These are phyloP conservation scores for Kodamaea kakaduensis DNA, from an alignment of 805 yeast species.

Conservation along the genomic window DNA sequence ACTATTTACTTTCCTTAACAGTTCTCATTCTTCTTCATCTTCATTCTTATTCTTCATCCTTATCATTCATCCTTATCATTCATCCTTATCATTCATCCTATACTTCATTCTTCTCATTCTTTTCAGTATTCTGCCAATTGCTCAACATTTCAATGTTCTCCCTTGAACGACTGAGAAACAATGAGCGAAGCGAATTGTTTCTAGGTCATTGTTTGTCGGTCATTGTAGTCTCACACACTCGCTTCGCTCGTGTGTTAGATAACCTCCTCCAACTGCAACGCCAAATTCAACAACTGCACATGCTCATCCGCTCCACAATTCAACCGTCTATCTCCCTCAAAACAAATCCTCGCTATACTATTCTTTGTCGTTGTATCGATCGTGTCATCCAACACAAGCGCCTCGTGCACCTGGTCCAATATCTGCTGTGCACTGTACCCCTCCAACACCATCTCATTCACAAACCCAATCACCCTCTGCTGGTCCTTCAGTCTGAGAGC, in stretches of 20 bases:
- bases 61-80: no score
- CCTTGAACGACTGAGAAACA: no score
- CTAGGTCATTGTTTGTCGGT: no score
- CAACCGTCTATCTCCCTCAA: slow-evolving; percentile 70
- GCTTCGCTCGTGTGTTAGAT: slow-evolving; percentile 13
- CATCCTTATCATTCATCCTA: no score
- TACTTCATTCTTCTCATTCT: no score
- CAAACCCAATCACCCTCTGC: slow-evolving; percentile 34
- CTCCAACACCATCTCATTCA: slow-evolving; percentile 51
- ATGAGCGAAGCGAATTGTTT: no score
- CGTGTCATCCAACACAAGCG: slow-evolving; percentile 52
- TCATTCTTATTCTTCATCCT: no score
- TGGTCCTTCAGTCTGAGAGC: slow-evolving; percentile 24
- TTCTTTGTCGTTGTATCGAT: slow-evolving; percentile 56
- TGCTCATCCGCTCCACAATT: slow-evolving; percentile 89
- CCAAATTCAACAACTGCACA: slow-evolving; percentile 68
- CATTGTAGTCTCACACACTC: no score
- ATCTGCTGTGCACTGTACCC: slow-evolving; percentile 83
- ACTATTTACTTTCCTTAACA: no score
- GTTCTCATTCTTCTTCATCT: no score
- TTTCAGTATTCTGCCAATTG: no score
- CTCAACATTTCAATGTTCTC: no score
- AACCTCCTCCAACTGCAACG: slow-evolving; percentile 27
- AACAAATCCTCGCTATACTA: slow-evolving; percentile 57
- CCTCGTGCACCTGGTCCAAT: slow-evolving; percentile 67